Base-by-base conservation (phyloP, 2,329 filamentous ascomycete genomes). In the Ascochyta koolunga region DNA sequence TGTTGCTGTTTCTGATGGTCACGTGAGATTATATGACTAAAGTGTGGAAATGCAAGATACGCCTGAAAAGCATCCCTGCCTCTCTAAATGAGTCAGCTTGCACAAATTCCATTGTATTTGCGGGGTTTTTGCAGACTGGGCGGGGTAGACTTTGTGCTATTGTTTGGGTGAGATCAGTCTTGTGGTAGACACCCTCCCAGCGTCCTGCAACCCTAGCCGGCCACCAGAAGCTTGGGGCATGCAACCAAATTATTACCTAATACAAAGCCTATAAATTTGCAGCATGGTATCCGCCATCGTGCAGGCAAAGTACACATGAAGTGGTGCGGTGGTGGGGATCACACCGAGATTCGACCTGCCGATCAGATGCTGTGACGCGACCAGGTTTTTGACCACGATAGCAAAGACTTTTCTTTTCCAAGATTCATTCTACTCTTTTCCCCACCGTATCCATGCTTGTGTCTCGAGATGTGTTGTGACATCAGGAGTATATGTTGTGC, bases 331-430 rank as follows among this genome's bases (percentile, higher is more conserved):
- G 11, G 27, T 51, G 49, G 27, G 15, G 24, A 36, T 36, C 4
- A 16, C 42, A 24, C 49, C 49, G 36, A 52, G 24, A 41, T 46
- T 36, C 24, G 36, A 36, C 36, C 40, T 51, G 41, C 35, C 41
- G 41, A 44, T 33, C 38, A 21, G 4, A 37, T 37, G 10, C 32
- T 37, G 35, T 13, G 16, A 21, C 35, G 10, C 18, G 16, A 22
- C 16, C 18, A 37, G 8, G 16, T 37, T 10, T 10, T 11, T 22
- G 18, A 11, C 35, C 11, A 19, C 19, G 6, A 37, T 21, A 22
- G 1, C 6, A 10, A 9, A 24, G 8, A 24, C 3, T 18, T 37
- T 13, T 3, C 8, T 9, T 16, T 18, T 16, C 7, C 18, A 2
- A 7, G 19, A 7, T 19, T 16, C 19, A 6, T 36, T 36, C 33